Evolutionary conservation across 176 grass and related monocot genomes (phyloP).

Genomic region (Ampelocalamus luodianensis): DNA sequence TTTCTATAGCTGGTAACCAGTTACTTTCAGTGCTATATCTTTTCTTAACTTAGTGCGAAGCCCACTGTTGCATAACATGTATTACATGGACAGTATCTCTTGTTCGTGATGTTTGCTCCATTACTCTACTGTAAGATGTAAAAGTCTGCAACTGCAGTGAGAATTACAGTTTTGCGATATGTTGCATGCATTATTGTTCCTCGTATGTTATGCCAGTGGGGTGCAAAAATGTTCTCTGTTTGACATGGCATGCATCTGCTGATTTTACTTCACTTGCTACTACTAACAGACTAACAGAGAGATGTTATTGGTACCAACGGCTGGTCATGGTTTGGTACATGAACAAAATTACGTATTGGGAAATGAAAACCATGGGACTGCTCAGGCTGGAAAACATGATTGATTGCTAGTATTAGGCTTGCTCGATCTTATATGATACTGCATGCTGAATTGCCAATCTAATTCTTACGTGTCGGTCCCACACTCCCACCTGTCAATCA

Average conservation of each 20-base stretch:
- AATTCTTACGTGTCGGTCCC: not conserved
- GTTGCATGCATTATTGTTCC: not conserved
- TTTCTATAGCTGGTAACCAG: slow-evolving; percentile 16
- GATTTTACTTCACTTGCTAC: too few species aligned
- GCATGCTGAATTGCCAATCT: not conserved
- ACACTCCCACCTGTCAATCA: too few species aligned
- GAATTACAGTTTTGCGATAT: not conserved
- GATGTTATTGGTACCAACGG: not conserved
- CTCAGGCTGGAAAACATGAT: not conserved
- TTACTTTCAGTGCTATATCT: not conserved
- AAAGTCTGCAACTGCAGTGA: slow-evolving; percentile 11
- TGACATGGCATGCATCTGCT: too few species aligned
- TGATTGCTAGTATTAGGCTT: not conserved
- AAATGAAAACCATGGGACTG: not conserved
- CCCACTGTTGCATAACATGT: not conserved
- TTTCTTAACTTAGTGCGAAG: not conserved
- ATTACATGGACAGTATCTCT: not conserved
- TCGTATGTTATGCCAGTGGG: too few species aligned
- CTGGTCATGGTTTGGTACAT: not conserved
- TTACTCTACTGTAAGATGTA: slow-evolving; percentile 16
- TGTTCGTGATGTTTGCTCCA: not conserved
- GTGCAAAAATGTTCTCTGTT: too few species aligned
- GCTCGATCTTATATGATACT: too few species aligned
- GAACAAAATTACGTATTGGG: not conserved
- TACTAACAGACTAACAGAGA: not conserved